Base-by-base conservation (phyloP, 768 basidiomycete genomes). In the Suillus hirtellus region DNA sequence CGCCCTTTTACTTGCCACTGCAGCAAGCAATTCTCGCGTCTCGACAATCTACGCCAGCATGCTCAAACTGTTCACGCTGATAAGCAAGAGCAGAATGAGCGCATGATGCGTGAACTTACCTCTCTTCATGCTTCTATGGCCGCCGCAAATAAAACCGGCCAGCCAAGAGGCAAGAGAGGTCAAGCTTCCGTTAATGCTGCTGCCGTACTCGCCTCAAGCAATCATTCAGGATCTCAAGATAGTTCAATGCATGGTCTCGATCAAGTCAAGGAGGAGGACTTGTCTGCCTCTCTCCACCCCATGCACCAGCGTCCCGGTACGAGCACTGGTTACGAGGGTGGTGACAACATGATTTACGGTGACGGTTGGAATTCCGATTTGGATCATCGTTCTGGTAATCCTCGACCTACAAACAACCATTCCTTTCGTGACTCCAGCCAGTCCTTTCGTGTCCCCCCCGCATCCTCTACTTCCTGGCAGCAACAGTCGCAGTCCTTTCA, bases 11-110 rank as follows among this genome's bases (percentile, higher is more conserved):
- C 88, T 46, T 99, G 96, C 72, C 96, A 98, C 73, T 99, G 96
- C 80, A 85, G 88, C 14, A 96, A 96, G 76, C 90, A 96, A 67
- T 98, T 98, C 73, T 95, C 94, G 6, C 88, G 96, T 14, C 88
- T 99, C 73, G 96, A 99, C 78, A 99, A 99, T 72, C 85, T 99
- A 2, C 89, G 96, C 53, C 96, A 99, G 73, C 96, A 99, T 75
- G 93, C 95, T 0, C 92, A 96, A 82, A 96, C 96, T 6, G 95
- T 97, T 1, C 96, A 99, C 71, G 88, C 94, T n/a, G 95, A 97
- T 74, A 92, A 93, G 80, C 87, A 87, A 74, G 90, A 91, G 0
- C 85, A 88, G 77, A 96, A 96, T 79, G 91, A 93, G 73, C 80
- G 84, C 60, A 95, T 94, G 92, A 95, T 95, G 92, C 88, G 90